Percentiles rank a stretch among this genome's conserved stretches.
Conservation (phyloP, 768 basidiomycete genomes). For the Auricularia auricula-judae region DNA sequence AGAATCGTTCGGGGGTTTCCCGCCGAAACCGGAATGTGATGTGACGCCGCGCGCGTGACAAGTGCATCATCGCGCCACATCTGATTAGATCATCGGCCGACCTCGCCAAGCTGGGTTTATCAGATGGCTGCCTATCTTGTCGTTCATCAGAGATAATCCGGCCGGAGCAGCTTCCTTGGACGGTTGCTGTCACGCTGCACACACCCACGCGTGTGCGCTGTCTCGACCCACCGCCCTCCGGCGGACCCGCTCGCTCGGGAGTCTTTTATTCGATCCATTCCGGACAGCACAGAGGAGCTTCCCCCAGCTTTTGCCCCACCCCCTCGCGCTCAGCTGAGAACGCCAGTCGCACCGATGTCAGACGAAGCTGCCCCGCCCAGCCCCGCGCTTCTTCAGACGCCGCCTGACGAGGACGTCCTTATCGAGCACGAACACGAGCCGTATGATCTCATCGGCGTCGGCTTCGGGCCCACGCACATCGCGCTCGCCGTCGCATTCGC, state of each 20-base stretch:
- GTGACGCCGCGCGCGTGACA: neutral
- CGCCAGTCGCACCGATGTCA: neutral
- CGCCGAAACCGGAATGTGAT: neutral
- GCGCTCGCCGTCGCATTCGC: slow-evolving; percentile 40
- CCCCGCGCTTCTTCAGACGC: neutral
- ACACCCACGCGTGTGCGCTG: neutral
- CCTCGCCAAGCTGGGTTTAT: neutral
- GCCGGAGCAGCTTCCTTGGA: neutral
- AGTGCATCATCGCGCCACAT: neutral
- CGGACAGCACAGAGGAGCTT: neutral
- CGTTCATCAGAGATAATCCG: neutral
- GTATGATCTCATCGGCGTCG: slow-evolving; percentile 39
- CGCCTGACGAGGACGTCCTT: neutral
- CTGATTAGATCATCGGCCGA: neutral
- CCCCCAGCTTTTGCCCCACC: neutral
- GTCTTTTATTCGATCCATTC: neutral
- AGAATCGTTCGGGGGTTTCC: neutral
- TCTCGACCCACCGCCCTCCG: neutral
- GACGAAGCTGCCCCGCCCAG: neutral
- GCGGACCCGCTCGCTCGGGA: neutral
- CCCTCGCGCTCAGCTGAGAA: neutral
- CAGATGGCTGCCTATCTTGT: neutral
- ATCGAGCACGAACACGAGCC: neutral
- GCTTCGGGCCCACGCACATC: slow-evolving; percentile 44
- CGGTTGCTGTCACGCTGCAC: neutral